Percentiles rank a stretch among this genome's conserved stretches.
phyloP scores from a whole-genome alignment of 257 asterid genomes.

The Solanum neorickii region DNA sequence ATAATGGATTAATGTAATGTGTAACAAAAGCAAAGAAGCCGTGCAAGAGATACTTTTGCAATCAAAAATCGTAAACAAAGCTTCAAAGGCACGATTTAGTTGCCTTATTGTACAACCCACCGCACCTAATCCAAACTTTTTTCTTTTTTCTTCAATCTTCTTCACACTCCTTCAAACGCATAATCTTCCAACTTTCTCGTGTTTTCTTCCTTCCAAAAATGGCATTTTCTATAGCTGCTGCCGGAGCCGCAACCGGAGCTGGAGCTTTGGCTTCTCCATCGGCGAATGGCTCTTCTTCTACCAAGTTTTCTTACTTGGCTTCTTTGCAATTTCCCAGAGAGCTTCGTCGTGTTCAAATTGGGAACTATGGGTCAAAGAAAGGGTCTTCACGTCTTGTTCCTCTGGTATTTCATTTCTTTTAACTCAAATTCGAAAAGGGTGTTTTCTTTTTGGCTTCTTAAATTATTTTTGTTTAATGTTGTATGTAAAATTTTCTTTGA shows the following conservation, averaged over 20 bases:
- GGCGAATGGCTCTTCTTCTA: not conserved
- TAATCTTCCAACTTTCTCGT: not conserved
- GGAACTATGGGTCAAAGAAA: conserved; percentile 14
- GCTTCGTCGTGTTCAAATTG: conserved; percentile 28
- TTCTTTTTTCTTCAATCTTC: not conserved
- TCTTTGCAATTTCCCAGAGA: conserved; percentile 43
- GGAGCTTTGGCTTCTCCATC: conserved; percentile 15
- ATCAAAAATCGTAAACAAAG: not conserved
- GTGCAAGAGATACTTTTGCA: not conserved
- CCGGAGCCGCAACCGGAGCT: conserved; percentile 10
- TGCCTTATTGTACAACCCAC: not conserved
- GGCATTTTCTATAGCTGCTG: conserved; percentile 56
- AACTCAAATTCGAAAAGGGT: not conserved
- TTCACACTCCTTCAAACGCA: not conserved
- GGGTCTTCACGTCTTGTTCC: conserved; percentile 23
- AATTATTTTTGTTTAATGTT: not conserved
- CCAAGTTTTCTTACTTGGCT: conserved; percentile 27
- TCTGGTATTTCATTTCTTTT: conserved; percentile 22
- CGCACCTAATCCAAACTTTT: not conserved
- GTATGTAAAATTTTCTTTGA: not conserved
- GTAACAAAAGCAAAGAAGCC: not conserved
- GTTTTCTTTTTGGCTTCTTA: not conserved
- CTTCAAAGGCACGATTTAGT: not conserved
- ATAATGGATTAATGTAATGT: not conserved
- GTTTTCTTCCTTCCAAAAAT: conserved; percentile 5